Conservation (phyloP, 2,329 filamentous ascomycete species). For the Penicillium sp. region DNA sequence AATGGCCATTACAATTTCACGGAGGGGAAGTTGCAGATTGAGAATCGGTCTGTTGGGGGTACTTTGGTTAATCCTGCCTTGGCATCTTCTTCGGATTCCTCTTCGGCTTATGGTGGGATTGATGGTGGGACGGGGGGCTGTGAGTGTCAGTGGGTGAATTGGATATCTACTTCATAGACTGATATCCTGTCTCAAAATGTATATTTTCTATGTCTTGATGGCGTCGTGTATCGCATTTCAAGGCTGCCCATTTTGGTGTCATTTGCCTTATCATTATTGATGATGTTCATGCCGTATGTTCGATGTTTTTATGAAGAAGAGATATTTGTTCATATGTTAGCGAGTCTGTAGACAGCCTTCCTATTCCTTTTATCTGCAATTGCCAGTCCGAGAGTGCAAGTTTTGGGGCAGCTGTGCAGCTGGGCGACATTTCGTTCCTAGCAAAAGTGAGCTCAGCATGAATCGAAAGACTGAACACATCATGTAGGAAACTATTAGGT, state of each 20-base stretch:
- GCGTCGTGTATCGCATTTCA: not conserved
- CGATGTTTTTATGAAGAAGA: too few species aligned
- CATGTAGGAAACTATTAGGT: not conserved
- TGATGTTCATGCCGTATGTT: too few species aligned
- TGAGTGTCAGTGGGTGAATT: constrained; percentile 62
- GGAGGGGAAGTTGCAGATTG: constrained; percentile 50
- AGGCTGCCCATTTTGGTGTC: not conserved
- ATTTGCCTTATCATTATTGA: not conserved
- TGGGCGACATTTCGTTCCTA: not conserved
- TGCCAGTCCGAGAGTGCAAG: not conserved
- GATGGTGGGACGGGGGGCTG: constrained; percentile 63
- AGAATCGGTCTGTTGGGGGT: constrained; percentile 54
- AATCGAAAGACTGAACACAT: not conserved
- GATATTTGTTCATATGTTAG: too few species aligned
- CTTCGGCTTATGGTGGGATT: constrained; percentile 44
- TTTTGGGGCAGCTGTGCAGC: not conserved
- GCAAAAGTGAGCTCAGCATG: not conserved
- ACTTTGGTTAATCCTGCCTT: constrained; percentile 52
- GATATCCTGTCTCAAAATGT: not conserved
- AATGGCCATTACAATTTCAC: constrained; percentile 48
- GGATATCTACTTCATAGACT: constrained; percentile 20
- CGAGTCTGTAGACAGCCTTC: too few species aligned
- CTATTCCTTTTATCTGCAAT: too few species aligned
- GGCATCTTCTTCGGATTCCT: constrained; percentile 33
- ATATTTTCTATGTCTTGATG: not conserved